Percentiles rank a stretch among this genome's conserved stretches.
phyloP scores from a whole-genome alignment of 257 asterid genomes.

The Penstemon barbatus region DNA sequence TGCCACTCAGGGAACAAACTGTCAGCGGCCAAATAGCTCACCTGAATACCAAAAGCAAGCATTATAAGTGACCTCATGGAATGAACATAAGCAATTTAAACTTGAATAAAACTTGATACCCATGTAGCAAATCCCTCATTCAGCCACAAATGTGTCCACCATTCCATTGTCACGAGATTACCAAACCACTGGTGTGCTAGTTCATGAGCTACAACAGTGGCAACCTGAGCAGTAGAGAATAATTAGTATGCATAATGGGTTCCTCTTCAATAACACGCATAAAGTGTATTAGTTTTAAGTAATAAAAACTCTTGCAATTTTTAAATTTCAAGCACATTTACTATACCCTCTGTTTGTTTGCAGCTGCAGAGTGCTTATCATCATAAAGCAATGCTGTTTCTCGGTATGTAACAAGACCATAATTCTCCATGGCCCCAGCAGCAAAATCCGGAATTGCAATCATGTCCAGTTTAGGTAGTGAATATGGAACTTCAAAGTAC shows the following conservation, averaged over 20 bases:
- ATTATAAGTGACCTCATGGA: constrained; percentile 5
- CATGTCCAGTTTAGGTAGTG: constrained; percentile 95
- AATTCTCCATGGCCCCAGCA: constrained; percentile 98
- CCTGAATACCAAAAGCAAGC: constrained; percentile 49
- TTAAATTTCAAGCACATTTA: constrained; percentile 26
- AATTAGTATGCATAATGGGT: constrained; percentile 8
- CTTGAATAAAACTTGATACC: constrained; percentile 48
- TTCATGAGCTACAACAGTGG: constrained; percentile 93
- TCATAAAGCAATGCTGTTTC: constrained; percentile 92
- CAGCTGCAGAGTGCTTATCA: constrained; percentile 96
- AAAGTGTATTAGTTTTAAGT: neutral
- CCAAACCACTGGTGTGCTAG: constrained; percentile 99
- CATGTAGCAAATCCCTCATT: constrained; percentile 98
- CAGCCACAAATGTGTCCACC: constrained; percentile 99
- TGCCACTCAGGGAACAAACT: constrained; percentile 91
- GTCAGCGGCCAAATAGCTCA: constrained; percentile 87
- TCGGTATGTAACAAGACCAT: constrained; percentile 91
- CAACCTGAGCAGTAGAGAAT: constrained; percentile 58
- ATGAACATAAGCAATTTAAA: constrained; percentile 20
- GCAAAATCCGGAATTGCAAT: constrained; percentile 98
- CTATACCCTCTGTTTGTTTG: constrained; percentile 90
- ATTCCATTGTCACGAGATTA: constrained; percentile 97
- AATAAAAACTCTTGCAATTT: constrained; percentile 1
- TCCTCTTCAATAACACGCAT: neutral
- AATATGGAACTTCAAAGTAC: constrained; percentile 86